Percentiles rank a stretch among this genome's conserved stretches.
Conservation (phyloP, 306 rosid species). For the Gillenia trifoliata region DNA sequence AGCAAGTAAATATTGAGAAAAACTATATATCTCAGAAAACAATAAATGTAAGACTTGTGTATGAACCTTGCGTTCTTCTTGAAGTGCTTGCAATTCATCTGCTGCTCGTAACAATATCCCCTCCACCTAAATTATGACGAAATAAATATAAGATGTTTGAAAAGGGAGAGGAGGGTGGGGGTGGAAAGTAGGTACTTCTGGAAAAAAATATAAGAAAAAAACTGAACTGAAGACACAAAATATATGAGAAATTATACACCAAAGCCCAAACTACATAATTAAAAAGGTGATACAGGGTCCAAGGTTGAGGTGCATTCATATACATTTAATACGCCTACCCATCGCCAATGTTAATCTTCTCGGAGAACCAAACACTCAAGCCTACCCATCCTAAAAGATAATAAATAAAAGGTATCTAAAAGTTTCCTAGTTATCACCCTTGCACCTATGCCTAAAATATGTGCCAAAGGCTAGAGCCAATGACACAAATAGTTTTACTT, state of each 20-base stretch:
- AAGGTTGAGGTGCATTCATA: neutral
- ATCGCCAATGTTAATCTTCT: neutral
- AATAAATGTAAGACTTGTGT: neutral
- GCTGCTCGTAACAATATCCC: conserved; percentile 82
- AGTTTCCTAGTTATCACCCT: neutral
- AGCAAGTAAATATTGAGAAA: conserved; percentile 11
- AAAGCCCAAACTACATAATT: neutral
- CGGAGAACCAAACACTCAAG: neutral
- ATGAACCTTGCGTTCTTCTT: conserved; percentile 82
- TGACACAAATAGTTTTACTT: neutral
- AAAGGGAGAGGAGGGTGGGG: neutral
- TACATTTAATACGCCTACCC: neutral
- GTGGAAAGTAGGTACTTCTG: neutral
- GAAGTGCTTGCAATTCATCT: conserved; percentile 76
- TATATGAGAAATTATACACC: neutral
- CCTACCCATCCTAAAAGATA: neutral
- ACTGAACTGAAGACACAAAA: neutral
- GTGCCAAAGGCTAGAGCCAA: neutral
- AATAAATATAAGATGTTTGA: conserved; percentile 3
- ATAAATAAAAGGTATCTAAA: neutral
- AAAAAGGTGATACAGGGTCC: neutral
- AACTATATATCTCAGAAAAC: neutral
- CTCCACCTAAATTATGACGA: conserved; percentile 57
- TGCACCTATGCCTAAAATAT: neutral
- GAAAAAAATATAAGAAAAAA: neutral